Base-by-base conservation (phyloP, 2,329 filamentous ascomycete species). In the Cryphonectria japonica region DNA sequence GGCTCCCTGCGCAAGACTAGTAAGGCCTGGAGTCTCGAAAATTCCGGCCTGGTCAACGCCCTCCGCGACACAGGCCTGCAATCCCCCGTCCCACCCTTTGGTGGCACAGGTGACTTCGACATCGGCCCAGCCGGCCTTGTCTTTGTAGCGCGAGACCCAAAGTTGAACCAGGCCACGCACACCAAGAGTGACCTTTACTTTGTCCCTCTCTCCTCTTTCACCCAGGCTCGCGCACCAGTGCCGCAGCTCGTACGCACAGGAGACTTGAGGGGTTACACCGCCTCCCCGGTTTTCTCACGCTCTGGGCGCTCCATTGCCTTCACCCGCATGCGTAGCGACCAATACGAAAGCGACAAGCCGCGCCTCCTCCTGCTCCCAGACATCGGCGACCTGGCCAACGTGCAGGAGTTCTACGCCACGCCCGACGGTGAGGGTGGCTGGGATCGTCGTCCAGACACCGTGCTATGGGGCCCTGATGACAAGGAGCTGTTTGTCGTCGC, bases 141-240 rank as follows among this genome's bases (percentile, higher is more conserved):
- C 8, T 95, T 95, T 76, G 88, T 94, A 13, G 87, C 93, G 11
- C 93, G 93, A 75, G 92, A 94, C 76, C 92, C 92, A 0, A 83
- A 88, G 14, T 80, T 94, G 37, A 89, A 92, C 76, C 89, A 88
- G 3, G 92, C 93, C 0, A 87, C 92, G 70, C 89, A 92, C 79
- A 97, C 94, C 7, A 95, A 95, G 76, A 91, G 91, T 0, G 92
- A 96, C 77, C 86, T 97, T 43, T 97, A 96, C 80, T 88, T 91
- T 63, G 86, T 92, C 4, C 87, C 90, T 0, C 82, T 94, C 43
- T 83, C 85, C 66, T 87, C 85, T 4, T 94, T 92, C 77, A 80
- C 84, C 6, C 85, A 89, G 67, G 74, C 80, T 68, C 77, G 85
- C 78, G 79, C 89, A 73, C 82, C 85, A 34, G 71, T 78, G 68